Percentiles rank a stretch among this genome's conserved stretches.
Conservation (phyloP, 108 stramenopile genomes). For the Mayamaea pseudoterrestris region DNA sequence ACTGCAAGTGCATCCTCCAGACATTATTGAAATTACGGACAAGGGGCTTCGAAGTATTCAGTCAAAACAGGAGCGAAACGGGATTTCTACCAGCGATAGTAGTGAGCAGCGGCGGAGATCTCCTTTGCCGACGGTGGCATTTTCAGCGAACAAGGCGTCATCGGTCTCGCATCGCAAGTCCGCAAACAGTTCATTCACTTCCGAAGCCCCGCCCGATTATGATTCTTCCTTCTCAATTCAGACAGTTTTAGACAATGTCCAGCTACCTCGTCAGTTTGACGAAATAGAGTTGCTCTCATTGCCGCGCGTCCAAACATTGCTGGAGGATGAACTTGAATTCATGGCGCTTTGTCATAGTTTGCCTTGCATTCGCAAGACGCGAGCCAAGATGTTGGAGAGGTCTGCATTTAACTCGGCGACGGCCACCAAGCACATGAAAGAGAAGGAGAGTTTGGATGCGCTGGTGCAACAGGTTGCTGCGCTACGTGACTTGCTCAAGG, state of each 20-base stretch:
- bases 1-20: slow-evolving; percentile 68
- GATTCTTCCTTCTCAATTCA: not conserved
- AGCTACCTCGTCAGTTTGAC: slow-evolving; percentile 43
- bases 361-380: slow-evolving; percentile 16
- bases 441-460: slow-evolving; percentile 24
- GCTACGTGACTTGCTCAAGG: slow-evolving; percentile 24
- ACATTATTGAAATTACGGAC: slow-evolving; percentile 53
- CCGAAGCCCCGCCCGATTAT: slow-evolving; percentile 28
- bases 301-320: slow-evolving; percentile 35
- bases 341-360: slow-evolving; percentile 25
- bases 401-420: slow-evolving; percentile 35
- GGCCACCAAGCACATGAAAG: slow-evolving; percentile 31
- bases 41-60: slow-evolving; percentile 34
- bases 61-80: slow-evolving; percentile 5
- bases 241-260: slow-evolving; percentile 30
- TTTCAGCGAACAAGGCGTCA: not conserved
- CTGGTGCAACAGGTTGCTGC: slow-evolving; percentile 20
- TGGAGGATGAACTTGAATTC: slow-evolving; percentile 38
- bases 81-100: not conserved
- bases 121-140: not conserved
- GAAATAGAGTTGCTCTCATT: slow-evolving; percentile 30
- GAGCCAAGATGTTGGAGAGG: slow-evolving; percentile 31
- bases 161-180: not conserved
- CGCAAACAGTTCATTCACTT: too few species aligned
- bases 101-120: too few species aligned